Conservation (phyloP, 495 filamentous ascomycete species). For the Letharia lupina region DNA sequence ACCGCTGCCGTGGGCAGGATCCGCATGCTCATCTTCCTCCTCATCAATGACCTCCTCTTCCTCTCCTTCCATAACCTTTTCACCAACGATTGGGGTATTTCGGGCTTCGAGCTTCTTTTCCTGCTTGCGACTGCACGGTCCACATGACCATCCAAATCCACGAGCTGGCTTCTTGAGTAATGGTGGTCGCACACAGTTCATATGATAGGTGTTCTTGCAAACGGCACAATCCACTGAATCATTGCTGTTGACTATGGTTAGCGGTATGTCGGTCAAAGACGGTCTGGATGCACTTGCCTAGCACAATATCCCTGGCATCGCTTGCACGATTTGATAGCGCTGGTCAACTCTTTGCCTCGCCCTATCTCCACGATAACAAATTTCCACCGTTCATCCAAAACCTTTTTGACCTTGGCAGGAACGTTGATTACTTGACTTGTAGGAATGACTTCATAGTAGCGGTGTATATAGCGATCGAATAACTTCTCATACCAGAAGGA, state of each 20-base stretch:
- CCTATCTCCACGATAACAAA: slow-evolving; percentile 88
- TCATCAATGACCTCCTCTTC: slow-evolving; percentile 72
- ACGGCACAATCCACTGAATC: slow-evolving; percentile 97
- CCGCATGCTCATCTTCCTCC: slow-evolving; percentile 58
- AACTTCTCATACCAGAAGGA: slow-evolving; percentile 96
- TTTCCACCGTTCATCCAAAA: slow-evolving; percentile 90
- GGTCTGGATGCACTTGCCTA: slow-evolving; percentile 47
- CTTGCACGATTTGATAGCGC: slow-evolving; percentile 94
- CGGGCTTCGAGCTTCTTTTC: slow-evolving; percentile 88
- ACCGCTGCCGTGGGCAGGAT: slow-evolving; percentile 49
- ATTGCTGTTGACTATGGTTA: slow-evolving; percentile 42
- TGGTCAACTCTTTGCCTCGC: slow-evolving; percentile 88
- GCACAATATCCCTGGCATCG: slow-evolving; percentile 83
- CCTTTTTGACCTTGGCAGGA: slow-evolving; percentile 83
- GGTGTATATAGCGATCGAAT: slow-evolving; percentile 96
- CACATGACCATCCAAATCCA: slow-evolving; percentile 97
- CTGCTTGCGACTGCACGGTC: slow-evolving; percentile 86
- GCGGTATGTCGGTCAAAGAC: slow-evolving; percentile 2
- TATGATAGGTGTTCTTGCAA: slow-evolving; percentile 91
- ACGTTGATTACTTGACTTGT: slow-evolving; percentile 92
- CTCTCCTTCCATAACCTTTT: slow-evolving; percentile 53
- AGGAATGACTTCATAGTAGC: slow-evolving; percentile 93
- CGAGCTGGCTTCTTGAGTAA: slow-evolving; percentile 93
- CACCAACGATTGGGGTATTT: slow-evolving; percentile 61
- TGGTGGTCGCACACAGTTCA: slow-evolving; percentile 92